phyloP scores from a whole-genome alignment of 306 rosid genomes.

The Echinosophora koreensis region DNA sequence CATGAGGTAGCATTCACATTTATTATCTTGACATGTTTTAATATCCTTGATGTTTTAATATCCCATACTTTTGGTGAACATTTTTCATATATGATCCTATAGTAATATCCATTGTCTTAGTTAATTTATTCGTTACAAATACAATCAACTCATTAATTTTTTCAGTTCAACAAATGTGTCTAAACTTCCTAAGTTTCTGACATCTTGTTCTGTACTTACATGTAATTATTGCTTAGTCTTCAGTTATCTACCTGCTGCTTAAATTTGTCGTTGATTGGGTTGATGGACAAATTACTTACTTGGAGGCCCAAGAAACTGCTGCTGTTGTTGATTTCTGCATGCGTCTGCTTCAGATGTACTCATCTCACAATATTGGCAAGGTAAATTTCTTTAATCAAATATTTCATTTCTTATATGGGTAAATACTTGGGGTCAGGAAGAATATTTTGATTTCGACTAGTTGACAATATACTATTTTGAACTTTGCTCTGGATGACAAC shows the following conservation, averaged over 20 bases:
- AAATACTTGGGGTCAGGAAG: conserved; percentile 12
- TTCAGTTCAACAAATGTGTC: conserved; percentile 24
- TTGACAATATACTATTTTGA: conserved; percentile 12
- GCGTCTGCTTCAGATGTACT: conserved; percentile 91
- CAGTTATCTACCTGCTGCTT: conserved; percentile 93
- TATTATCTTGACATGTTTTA: conserved; percentile 22
- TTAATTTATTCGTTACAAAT: conserved; percentile 29
- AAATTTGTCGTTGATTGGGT: conserved; percentile 97
- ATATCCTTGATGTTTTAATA: conserved; percentile 22
- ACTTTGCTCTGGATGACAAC: conserved; percentile 23
- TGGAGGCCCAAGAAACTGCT: conserved; percentile 87
- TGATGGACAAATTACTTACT: conserved; percentile 88
- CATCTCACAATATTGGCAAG: conserved; percentile 96
- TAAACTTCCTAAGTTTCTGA: conserved; percentile 24
- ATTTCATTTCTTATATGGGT: conserved; percentile 24
- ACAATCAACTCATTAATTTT: conserved; percentile 25
- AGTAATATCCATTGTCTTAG: conserved; percentile 15
- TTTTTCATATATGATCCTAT: conserved; percentile 32
- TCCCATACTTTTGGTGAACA: not conserved
- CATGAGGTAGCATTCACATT: conserved; percentile 74
- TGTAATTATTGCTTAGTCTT: conserved; percentile 69
- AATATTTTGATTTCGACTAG: not conserved
- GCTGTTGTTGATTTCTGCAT: conserved; percentile 81
- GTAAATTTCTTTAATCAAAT: conserved; percentile 52
- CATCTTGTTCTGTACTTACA: conserved; percentile 44